Conservation (phyloP, 768 basidiomycete genomes). For the Coprinopsis cinerea region DNA sequence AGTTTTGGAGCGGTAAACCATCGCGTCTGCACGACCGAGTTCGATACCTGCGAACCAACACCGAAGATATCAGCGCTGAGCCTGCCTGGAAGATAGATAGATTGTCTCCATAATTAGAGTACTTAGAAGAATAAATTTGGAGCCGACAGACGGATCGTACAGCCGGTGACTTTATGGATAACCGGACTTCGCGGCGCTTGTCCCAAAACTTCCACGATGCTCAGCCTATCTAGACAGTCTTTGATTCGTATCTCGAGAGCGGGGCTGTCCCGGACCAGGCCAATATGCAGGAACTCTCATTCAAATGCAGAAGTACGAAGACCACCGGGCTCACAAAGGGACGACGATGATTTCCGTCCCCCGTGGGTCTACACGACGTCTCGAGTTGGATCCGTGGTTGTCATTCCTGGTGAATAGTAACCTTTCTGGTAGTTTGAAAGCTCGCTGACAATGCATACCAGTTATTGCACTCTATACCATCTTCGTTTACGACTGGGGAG, state of each 20-base stretch:
- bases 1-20: conserved; percentile 98
- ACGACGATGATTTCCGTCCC: conserved; percentile 46
- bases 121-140: conserved; percentile 6
- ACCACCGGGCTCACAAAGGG: conserved; percentile 6
- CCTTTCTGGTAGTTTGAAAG: not conserved
- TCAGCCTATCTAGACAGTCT: conserved; percentile 1
- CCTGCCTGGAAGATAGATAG: conserved; percentile 69
- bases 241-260: not conserved
- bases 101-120: conserved; percentile 77
- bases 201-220: not conserved
- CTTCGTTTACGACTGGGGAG: conserved; percentile 63
- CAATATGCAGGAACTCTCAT: not conserved
- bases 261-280: not conserved
- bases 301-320: conserved; percentile 5
- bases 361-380: conserved; percentile 54
- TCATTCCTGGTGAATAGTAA: conserved; percentile 46
- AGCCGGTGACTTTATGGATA: not conserved
- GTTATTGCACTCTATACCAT: conserved; percentile 50
- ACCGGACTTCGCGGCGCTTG: not conserved
- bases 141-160: too few relatives aligned
- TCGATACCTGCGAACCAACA: conserved; percentile 56
- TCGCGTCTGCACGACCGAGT: conserved; percentile 90
- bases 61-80: conserved; percentile 39
- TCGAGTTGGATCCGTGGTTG: conserved; percentile 43
- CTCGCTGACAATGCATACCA: conserved; percentile 18